phyloP scores from a whole-genome alignment of 2,329 filamentous ascomycete species.

The Pestalotiopsis sp. region DNA sequence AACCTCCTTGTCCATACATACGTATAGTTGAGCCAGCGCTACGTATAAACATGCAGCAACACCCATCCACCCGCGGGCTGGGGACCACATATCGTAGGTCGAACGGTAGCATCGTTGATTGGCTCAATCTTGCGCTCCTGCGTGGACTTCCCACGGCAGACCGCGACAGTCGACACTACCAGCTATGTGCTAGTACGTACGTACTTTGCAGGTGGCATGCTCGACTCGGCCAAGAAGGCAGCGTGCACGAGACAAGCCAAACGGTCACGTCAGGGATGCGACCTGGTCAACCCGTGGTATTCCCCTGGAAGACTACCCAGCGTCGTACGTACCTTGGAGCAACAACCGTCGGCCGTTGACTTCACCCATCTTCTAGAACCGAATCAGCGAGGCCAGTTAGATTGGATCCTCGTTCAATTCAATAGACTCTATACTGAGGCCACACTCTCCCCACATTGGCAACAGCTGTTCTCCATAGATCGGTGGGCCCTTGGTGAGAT shows the following conservation, averaged over 20 bases:
- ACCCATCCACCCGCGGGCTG: neutral
- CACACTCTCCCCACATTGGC: neutral
- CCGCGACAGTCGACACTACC: neutral
- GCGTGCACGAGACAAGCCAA: neutral
- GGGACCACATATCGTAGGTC: neutral
- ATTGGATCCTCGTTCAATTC: neutral
- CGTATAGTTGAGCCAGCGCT: neutral
- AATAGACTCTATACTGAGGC: neutral
- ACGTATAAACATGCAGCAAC: neutral
- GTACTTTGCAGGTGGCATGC: neutral
- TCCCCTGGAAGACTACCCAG: neutral
- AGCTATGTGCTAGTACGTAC: neutral
- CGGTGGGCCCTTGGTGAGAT: neutral
- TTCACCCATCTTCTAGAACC: neutral
- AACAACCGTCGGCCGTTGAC: neutral
- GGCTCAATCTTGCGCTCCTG: neutral
- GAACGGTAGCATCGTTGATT: slow-evolving; percentile 1
- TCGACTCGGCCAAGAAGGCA: neutral
- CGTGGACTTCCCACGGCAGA: neutral
- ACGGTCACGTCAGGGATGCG: neutral
- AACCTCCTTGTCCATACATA: neutral
- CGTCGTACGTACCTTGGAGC: neutral
- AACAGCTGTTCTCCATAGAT: neutral
- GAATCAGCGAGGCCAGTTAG: neutral
- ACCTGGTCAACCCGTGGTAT: neutral